Conservation (phyloP, 1,284 basidiomycete genomes). For the Leccinum pallidistipes region DNA sequence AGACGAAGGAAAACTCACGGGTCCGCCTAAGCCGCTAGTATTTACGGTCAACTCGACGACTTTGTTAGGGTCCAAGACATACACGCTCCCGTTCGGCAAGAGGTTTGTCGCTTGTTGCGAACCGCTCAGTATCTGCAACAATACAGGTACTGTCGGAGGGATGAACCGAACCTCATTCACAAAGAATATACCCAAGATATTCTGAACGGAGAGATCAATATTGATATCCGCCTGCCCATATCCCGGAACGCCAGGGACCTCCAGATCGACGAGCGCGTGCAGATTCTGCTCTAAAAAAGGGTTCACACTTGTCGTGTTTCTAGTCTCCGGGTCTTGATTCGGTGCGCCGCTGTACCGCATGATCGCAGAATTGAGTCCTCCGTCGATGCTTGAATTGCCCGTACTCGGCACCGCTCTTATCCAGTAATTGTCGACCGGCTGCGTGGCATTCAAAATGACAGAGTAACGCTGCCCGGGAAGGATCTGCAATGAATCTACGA, state of each 20-base stretch:
- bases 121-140: conserved; percentile 40
- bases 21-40: conserved; percentile 12
- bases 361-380: conserved; percentile 51
- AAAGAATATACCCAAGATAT: conserved; percentile 17
- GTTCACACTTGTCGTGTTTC: conserved; percentile 23
- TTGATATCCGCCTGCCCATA: conserved; percentile 35
- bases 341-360: conserved; percentile 51
- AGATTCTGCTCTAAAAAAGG: conserved; percentile 36
- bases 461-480: conserved; percentile 42
- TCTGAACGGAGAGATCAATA: conserved; percentile 21
- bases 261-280: conserved; percentile 36
- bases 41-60: conserved; percentile 35
- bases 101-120: conserved; percentile 28
- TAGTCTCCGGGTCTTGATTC: conserved; percentile 41
- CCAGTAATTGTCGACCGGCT: conserved; percentile 39
- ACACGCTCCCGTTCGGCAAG: conserved; percentile 31
- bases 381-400: conserved; percentile 24
- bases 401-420: conserved; percentile 30
- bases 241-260: conserved; percentile 31
- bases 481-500: conserved; percentile 33
- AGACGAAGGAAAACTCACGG: conserved; percentile 16
- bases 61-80: conserved; percentile 31
- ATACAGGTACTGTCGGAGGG: conserved; percentile 34
- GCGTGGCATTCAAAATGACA: conserved; percentile 37
- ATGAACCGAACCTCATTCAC: conserved; percentile 25